Conservation (phyloP, 768 basidiomycete genomes). For the Lentinula edodes region DNA sequence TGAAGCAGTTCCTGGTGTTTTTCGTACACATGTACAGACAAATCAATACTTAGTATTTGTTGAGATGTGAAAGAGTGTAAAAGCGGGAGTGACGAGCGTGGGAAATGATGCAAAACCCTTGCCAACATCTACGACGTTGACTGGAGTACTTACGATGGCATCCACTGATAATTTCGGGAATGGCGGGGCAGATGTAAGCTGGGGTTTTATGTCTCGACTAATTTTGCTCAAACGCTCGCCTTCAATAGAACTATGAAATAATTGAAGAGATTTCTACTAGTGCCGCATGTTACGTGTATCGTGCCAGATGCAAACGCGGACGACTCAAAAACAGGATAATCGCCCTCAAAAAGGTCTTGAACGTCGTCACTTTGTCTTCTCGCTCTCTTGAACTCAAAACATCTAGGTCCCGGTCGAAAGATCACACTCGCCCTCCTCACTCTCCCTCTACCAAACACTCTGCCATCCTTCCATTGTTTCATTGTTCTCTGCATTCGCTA, state of each 20-base stretch:
- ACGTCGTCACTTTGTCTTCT: not conserved
- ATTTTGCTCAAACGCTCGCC: not conserved
- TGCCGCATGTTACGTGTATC: conserved; percentile 24
- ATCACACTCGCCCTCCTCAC: conserved; percentile 9
- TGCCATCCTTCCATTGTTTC: conserved; percentile 47
- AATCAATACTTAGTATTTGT: too few species aligned
- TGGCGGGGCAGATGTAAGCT: not conserved
- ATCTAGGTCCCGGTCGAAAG: conserved; percentile 3
- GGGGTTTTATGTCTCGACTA: not conserved
- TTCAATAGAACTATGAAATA: conserved; percentile 32
- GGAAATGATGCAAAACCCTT: too few species aligned
- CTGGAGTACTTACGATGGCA: not conserved
- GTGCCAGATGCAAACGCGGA: conserved; percentile 38
- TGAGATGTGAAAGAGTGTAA: too few species aligned
- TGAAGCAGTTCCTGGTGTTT: too few species aligned
- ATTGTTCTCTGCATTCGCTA: conserved; percentile 34
- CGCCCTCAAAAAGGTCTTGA: conserved; percentile 35
- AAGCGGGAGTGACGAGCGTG: too few species aligned
- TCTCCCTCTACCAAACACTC: conserved; percentile 32
- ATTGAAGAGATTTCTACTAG: conserved; percentile 26
- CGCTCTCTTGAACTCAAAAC: not conserved
- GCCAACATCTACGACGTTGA: not conserved
- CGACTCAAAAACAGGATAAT: conserved; percentile 36
- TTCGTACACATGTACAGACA: too few species aligned
- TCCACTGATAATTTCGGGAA: not conserved